phyloP scores from a whole-genome alignment of 2,329 filamentous ascomycete genomes.

The Aspergillus luchuensis region DNA sequence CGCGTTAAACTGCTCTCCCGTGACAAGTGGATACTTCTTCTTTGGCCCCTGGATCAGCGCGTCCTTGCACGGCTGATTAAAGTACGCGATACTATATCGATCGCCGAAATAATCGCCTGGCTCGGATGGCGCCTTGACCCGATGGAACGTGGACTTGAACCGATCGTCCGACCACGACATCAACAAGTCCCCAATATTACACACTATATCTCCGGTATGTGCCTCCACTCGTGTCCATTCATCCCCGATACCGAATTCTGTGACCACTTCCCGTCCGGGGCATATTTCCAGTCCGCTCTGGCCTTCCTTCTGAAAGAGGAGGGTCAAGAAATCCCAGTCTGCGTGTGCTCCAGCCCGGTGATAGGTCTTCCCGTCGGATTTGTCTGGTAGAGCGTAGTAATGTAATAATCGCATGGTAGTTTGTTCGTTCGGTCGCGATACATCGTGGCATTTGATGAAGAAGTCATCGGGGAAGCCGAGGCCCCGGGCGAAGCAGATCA shows the following conservation, averaged over 20 bases:
- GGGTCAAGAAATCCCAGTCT: constrained; percentile 64
- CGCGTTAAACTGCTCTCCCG: constrained; percentile 62
- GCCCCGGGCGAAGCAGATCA: constrained; percentile 53
- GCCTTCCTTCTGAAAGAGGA: constrained; percentile 63
- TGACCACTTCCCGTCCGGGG: constrained; percentile 62
- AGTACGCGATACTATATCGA: constrained; percentile 67
- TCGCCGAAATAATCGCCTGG: constrained; percentile 58
- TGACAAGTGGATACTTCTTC: constrained; percentile 64
- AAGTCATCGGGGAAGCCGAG: constrained; percentile 59
- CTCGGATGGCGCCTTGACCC: constrained; percentile 63
- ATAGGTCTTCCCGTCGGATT: constrained; percentile 47
- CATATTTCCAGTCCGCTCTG: constrained; percentile 67
- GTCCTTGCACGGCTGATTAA: constrained; percentile 65
- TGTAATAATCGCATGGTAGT: constrained; percentile 60
- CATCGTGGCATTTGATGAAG: constrained; percentile 59
- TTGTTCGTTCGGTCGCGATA: constrained; percentile 53
- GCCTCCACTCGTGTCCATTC: constrained; percentile 66
- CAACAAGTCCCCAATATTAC: constrained; percentile 67
- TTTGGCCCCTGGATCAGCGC: constrained; percentile 60
- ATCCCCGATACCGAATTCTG: constrained; percentile 61
- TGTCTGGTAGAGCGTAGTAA: constrained; percentile 53
- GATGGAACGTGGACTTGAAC: constrained; percentile 67
- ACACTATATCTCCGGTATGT: constrained; percentile 58
- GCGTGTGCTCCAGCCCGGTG: constrained; percentile 65
- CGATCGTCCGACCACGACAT: constrained; percentile 69